A percentile compares a stretch with the other conserved stretches of the same genome.
Evolutionary conservation across 2,329 filamentous ascomycete species (phyloP).

Genomic region (Fragosphaeria purpurea): DNA sequence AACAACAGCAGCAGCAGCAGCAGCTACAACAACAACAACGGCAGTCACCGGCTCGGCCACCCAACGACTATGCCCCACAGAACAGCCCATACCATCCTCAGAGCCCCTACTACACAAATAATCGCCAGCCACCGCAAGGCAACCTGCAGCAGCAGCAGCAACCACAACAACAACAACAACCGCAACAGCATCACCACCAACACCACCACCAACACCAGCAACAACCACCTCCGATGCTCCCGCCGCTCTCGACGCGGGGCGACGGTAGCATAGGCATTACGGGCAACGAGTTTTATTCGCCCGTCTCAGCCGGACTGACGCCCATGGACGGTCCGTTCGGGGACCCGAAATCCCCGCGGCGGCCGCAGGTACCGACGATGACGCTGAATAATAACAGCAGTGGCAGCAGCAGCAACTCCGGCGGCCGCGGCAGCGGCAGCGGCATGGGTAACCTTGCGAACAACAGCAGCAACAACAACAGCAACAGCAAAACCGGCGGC

Average conservation of each 20-base stretch:
- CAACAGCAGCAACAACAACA: neutral
- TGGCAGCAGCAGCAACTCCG: neutral
- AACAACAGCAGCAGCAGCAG: constrained; percentile 7
- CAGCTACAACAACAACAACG: constrained; percentile 32
- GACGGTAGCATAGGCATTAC: constrained; percentile 40
- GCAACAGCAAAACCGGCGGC: constrained; percentile 36
- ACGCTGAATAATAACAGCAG: constrained; percentile 5
- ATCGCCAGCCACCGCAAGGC: constrained; percentile 26
- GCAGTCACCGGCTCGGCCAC: constrained; percentile 67
- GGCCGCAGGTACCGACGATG: constrained; percentile 21
- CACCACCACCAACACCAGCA: constrained; percentile 16
- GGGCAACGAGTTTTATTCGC: constrained; percentile 52
- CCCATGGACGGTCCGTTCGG: constrained; percentile 58
- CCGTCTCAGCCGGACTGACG: constrained; percentile 52
- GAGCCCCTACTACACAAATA: constrained; percentile 46
- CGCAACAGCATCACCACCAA: constrained; percentile 7
- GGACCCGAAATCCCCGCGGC: constrained; percentile 49
- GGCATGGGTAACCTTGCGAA: constrained; percentile 35
- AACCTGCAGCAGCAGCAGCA: constrained; percentile 12
- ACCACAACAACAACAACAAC: constrained; percentile 65
- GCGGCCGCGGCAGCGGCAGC: constrained; percentile 11
- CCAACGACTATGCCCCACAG: constrained; percentile 42
- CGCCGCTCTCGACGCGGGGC: constrained; percentile 58
- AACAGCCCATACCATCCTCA: constrained; percentile 24
- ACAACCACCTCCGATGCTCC: constrained; percentile 41